Evolutionary conservation across 139 green algal genomes (phyloP), one percentile per base, ranked within the genome.

Genomic region (Coelastrella sp.): DNA sequence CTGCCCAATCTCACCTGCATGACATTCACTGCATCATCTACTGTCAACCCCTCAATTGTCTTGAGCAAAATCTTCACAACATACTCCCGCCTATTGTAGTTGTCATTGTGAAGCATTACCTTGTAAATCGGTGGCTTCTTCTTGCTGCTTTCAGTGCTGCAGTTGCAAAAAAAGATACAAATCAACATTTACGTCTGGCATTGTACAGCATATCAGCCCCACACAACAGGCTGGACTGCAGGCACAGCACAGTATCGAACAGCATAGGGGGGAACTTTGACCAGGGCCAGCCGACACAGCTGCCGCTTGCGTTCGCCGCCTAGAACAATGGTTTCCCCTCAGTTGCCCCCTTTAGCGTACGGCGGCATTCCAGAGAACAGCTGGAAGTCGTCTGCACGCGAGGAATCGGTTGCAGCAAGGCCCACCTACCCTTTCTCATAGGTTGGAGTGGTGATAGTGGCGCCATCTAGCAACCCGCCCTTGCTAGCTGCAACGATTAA

Each of bases 61-160:
- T 99, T 99, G 7, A 99, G 92, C 71, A 99, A 92, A 7, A 99
- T 95, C 75, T 97, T 95, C 0, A 99, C 97, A 3, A 99, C 97
- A 73, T 99, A 99, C 92, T 99, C 97, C 3, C 97, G 93, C 66
- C 94, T 92, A 91, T 99, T 99, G 92, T 97, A 96, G 91, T 97
- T 97, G 94, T 99, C 97, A 82, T 99, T 99, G 93, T 99, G 97
- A 59, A 92, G 75, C 92, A 98, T 93, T 16, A 99, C 96, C 23
- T 96, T 93, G 93, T 98, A 98, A 8, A 92, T 95, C 0, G 96
- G 96, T 8, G 97, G 95, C 85, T 93, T 93, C 90, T 96, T 96
- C 86, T 94, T 94, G 57, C 91, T 91, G 20, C 82, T 89, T 68
- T 92, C 73, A 0, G 89, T 92, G 20, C 87, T 91, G 87, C 47